A percentile compares a stretch with the other conserved stretches of the same genome.
Evolutionary conservation across 2,329 filamentous ascomycete genomes (phyloP).

Genomic region (Microcyclospora pomicola): DNA sequence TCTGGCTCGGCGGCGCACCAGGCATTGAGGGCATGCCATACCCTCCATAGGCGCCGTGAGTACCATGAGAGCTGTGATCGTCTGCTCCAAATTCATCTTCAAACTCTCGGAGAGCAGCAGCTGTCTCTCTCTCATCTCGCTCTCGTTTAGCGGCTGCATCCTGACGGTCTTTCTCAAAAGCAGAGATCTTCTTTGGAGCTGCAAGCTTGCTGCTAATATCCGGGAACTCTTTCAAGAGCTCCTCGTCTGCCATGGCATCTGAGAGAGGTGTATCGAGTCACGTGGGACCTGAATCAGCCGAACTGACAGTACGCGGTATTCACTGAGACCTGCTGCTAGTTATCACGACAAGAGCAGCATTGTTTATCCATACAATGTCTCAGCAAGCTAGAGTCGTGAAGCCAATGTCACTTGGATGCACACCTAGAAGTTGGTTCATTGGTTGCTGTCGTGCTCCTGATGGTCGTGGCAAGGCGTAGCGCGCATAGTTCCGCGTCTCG

Average conservation of each 20-base stretch:
- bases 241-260: conserved; percentile 8
- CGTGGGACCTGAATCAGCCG: too few species aligned
- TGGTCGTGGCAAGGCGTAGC: too few species aligned
- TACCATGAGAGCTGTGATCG: conserved; percentile 30
- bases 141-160: conserved; percentile 79
- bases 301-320: too few species aligned
- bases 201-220: conserved; percentile 60
- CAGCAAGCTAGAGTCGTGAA: too few species aligned
- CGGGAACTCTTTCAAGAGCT: conserved; percentile 41
- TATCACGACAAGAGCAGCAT: too few species aligned
- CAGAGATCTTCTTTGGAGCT: conserved; percentile 68
- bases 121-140: conserved; percentile 74
- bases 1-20: conserved; percentile 18
- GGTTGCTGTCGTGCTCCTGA: too few species aligned
- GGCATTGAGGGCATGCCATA: conserved; percentile 23
- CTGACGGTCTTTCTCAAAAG: conserved; percentile 77
- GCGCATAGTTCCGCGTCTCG: too few species aligned
- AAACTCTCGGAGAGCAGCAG: conserved; percentile 75
- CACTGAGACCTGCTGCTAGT: too few species aligned
- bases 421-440: too few species aligned
- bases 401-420: too few species aligned
- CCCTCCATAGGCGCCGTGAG: conserved; percentile 24
- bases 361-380: too few species aligned
- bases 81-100: conserved; percentile 61
- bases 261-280: too few species aligned